A percentile compares a stretch with the other conserved stretches of the same genome.
Evolutionary conservation across 2,329 filamentous ascomycete genomes (phyloP).

Genomic region (Trichoderma lentiforme): DNA sequence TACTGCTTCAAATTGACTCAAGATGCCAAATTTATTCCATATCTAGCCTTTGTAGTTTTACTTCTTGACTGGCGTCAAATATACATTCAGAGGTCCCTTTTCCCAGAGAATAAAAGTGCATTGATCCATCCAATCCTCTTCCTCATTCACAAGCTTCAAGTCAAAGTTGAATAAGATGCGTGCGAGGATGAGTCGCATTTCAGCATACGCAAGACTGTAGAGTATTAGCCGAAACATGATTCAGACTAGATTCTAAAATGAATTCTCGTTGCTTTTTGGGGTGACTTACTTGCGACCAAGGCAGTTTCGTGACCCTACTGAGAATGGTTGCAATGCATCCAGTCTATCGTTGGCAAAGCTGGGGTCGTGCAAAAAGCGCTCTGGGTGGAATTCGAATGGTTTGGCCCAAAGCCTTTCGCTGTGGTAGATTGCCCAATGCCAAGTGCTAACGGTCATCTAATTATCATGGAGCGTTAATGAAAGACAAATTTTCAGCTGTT

Average conservation of each 20-base stretch:
- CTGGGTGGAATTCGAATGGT: background rate
- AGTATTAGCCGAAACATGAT: background rate
- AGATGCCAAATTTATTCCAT: background rate
- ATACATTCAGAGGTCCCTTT: background rate
- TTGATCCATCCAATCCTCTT: background rate
- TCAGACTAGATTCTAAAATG: too few species aligned
- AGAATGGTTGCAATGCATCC: background rate
- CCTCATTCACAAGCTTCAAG: background rate
- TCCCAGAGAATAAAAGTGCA: background rate
- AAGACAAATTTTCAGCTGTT: too few species aligned
- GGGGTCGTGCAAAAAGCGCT: background rate
- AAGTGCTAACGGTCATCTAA: background rate
- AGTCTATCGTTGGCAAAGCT: background rate
- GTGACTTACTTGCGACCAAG: background rate
- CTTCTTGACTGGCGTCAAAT: background rate
- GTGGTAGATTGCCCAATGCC: background rate
- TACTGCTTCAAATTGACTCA: background rate
- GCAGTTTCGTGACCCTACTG: background rate
- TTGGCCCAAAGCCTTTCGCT: background rate
- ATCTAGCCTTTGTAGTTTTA: background rate
- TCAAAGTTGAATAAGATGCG: background rate
- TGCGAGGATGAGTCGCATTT: background rate
- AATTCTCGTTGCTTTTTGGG: background rate
- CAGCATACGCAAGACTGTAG: background rate
- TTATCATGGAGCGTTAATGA: too few species aligned